These are phyloP conservation scores for Chrysanthemum seticuspe DNA, from an alignment of 129 eudicot species.

Conservation along the genomic window DNA sequence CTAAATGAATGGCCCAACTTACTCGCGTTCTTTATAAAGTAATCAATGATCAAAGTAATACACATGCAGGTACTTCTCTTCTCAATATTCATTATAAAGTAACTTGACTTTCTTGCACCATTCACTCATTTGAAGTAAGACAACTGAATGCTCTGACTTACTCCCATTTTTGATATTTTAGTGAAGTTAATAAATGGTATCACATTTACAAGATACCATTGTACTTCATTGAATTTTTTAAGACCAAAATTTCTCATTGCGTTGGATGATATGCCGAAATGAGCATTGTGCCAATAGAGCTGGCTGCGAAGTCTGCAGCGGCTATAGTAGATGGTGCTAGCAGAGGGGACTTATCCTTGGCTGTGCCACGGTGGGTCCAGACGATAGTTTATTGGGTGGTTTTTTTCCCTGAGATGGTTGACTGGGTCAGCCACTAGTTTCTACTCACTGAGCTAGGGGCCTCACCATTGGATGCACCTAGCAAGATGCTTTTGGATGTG, in stretches of 20 bases:
- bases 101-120: no score
- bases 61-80: no score
- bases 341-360: conserved; percentile 28
- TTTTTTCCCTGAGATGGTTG: conserved; percentile 31
- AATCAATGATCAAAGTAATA: no score
- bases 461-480: conserved; percentile 29
- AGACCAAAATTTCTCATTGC: background rate
- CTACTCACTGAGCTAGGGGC: conserved; percentile 21
- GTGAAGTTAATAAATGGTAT: no score
- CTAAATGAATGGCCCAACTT: no score
- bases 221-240: background rate
- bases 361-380: conserved; percentile 32
- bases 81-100: no score
- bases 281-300: conserved; percentile 31
- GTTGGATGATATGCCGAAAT: conserved; percentile 22
- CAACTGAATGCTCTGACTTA: no score
- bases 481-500: conserved; percentile 25
- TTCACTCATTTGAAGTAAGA: no score
- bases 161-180: no score
- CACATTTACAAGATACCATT: no score
- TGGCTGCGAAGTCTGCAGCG: conserved; percentile 18
- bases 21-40: no score
- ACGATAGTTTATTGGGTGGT: conserved; percentile 35
- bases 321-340: conserved; percentile 29
- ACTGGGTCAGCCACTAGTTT: conserved; percentile 24